Conservation (phyloP, 441 rosid species). For the Erodium moschatum region DNA sequence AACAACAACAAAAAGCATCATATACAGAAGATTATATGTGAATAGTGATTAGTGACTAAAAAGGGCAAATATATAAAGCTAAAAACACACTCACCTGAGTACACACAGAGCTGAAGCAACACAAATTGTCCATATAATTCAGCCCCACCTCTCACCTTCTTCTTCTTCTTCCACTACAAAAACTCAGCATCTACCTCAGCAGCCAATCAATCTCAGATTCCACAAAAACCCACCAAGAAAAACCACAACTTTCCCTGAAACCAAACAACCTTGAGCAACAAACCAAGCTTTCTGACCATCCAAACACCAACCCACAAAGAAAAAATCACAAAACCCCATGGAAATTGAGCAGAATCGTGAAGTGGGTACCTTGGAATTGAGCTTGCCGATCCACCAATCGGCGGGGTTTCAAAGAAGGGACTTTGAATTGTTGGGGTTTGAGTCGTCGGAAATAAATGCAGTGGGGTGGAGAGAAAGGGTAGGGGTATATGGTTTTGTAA, state of each 20-base stretch:
- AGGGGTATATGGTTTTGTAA: too few species aligned
- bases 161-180: slow-evolving; percentile 10
- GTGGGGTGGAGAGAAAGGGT: neutral
- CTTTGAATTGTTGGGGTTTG: slow-evolving; percentile 18
- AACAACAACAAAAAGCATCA: too few species aligned
- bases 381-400: slow-evolving; percentile 22
- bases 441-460: slow-evolving; percentile 10
- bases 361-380: slow-evolving; percentile 18
- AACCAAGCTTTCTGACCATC: slow-evolving; percentile 19
- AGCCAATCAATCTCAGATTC: slow-evolving; percentile 9
- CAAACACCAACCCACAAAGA: slow-evolving; percentile 6
- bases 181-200: slow-evolving; percentile 25
- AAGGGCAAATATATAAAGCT: neutral
- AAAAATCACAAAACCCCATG: slow-evolving; percentile 7
- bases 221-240: neutral
- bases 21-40: too few species aligned
- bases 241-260: slow-evolving; percentile 6
- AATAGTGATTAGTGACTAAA: too few species aligned
- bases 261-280: slow-evolving; percentile 10
- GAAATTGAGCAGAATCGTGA: slow-evolving; percentile 10
- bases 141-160: slow-evolving; percentile 11
- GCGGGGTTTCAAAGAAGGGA: slow-evolving; percentile 12
- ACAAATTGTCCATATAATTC: slow-evolving; percentile 33
- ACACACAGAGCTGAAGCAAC: slow-evolving; percentile 37
- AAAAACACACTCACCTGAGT: slow-evolving; percentile 27